Conservation (phyloP, 192 early-diverging fungal species). For the Chytriomyces sp. region DNA sequence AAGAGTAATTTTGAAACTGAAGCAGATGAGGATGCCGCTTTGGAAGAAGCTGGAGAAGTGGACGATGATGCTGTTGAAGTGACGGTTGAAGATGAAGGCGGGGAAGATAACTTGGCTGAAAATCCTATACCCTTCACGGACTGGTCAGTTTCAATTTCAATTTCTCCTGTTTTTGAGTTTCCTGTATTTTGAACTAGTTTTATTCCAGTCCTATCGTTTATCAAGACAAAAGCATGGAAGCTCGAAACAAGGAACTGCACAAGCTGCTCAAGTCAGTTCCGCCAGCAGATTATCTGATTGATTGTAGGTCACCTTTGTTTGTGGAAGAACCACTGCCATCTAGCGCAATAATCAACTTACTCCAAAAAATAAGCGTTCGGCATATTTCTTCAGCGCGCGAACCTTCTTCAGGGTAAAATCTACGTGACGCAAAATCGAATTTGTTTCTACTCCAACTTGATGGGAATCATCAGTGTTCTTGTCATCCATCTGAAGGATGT, state of each 20-base stretch:
- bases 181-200: slow-evolving; percentile 8
- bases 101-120: not conserved
- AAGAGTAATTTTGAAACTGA: not conserved
- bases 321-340: not conserved
- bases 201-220: slow-evolving; percentile 35
- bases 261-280: slow-evolving; percentile 51
- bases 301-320: slow-evolving; percentile 38
- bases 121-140: slow-evolving; percentile 19
- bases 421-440: slow-evolving; percentile 66
- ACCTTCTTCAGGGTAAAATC: slow-evolving; percentile 54
- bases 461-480: slow-evolving; percentile 66
- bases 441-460: slow-evolving; percentile 69
- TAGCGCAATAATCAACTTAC: not conserved
- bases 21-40: not conserved
- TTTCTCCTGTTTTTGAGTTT: not conserved
- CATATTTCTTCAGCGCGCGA: slow-evolving; percentile 47
- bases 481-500: slow-evolving; percentile 44
- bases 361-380: slow-evolving; percentile 30
- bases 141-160: not conserved
- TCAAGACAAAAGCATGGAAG: slow-evolving; percentile 35
- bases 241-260: slow-evolving; percentile 50
- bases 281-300: slow-evolving; percentile 45
- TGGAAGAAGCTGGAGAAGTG: slow-evolving; percentile 22
- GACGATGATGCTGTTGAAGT: slow-evolving; percentile 28
- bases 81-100: slow-evolving; percentile 33